These are phyloP conservation scores for Sicyos baderoa DNA, from an alignment of 306 rosid genomes.

Conservation along the genomic window DNA sequence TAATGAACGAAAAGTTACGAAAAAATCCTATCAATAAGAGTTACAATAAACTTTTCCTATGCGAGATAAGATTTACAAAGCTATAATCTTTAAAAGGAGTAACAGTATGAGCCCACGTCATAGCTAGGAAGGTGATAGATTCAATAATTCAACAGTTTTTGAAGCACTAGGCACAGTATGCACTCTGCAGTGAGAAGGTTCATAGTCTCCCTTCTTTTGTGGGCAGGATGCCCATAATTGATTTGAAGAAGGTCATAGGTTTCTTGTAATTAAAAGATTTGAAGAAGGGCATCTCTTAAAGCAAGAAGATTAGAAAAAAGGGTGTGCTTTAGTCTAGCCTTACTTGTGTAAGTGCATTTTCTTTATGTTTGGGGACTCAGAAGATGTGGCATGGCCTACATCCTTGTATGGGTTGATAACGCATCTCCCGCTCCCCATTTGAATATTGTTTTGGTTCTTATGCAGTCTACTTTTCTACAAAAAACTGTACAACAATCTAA, in stretches of 20 bases:
- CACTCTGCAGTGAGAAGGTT: background rate
- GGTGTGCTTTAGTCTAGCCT: background rate
- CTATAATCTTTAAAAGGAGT: too few species aligned
- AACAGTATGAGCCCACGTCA: too few species aligned
- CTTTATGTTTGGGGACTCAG: background rate
- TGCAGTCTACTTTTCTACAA: background rate
- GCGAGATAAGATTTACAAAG: too few species aligned
- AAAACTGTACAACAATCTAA: background rate
- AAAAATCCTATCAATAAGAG: too few species aligned
- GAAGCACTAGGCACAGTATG: background rate
- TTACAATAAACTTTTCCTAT: too few species aligned
- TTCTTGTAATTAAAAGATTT: background rate
- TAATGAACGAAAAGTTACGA: too few species aligned
- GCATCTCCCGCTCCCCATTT: background rate
- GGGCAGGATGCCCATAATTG: background rate
- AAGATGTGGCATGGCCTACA: slow-evolving; percentile 1
- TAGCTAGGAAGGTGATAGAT: too few species aligned
- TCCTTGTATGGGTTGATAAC: background rate
- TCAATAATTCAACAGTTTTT: background rate
- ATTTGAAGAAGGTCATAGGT: background rate
- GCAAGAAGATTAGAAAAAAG: background rate
- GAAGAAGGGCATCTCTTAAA: background rate
- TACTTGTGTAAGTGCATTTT: background rate
- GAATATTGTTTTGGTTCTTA: background rate
- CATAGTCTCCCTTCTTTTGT: background rate